Base-by-base conservation (phyloP, 2,329 filamentous ascomycete species). In the Hypomyces rosellus region DNA sequence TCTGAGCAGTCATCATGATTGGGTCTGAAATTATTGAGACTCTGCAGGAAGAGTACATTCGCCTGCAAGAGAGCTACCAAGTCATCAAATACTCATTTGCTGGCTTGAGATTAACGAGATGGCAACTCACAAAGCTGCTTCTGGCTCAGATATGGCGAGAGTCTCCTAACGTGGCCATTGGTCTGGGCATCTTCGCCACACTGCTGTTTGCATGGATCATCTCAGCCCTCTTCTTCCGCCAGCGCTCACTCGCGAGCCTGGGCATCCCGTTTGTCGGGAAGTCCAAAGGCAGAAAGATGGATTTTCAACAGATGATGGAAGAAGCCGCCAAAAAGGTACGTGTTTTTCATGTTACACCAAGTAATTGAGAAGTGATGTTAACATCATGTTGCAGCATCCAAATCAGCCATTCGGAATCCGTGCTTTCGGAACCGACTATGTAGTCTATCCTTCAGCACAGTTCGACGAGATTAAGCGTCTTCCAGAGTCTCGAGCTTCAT, bases 391-490 rank as follows among this genome's bases (percentile, higher is more conserved):
- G 12, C n/a, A 41, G 39, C 20, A 41, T 41, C 39, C 39, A 11
- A 41, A 41, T 20, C 4, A 18, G 15, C 39, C 39, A 41, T 41
- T 41, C 9, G 15, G 39, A 5, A 41, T 41, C n/a, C 39, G 18
- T 20, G 39, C 39, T 13, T 41, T 41, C 13, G 39, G 39, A 18
- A 41, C 39, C 12, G 39, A 41, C 16, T 46, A 36, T 46, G 44
- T 46, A 13, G 34, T 46, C 33, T 46, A 18, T 12, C 44, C 44
- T 11, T 37, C 44, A n/a, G n/a, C 34, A 18, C 34, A 37, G 16
- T 46, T 46, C n/a, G 44, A 46, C 16, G 44, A 46, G 34, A 46
- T 46, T 22, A 46, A 46, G 44, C 44, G 44, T 18, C 44, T 46
- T n/a, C 44, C 44, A 16, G 44, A 46, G 44, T 37, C 33, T 15